Evolutionary conservation across 2,329 filamentous ascomycete genomes (phyloP).

Genomic region (Colletotrichum caudatum): DNA sequence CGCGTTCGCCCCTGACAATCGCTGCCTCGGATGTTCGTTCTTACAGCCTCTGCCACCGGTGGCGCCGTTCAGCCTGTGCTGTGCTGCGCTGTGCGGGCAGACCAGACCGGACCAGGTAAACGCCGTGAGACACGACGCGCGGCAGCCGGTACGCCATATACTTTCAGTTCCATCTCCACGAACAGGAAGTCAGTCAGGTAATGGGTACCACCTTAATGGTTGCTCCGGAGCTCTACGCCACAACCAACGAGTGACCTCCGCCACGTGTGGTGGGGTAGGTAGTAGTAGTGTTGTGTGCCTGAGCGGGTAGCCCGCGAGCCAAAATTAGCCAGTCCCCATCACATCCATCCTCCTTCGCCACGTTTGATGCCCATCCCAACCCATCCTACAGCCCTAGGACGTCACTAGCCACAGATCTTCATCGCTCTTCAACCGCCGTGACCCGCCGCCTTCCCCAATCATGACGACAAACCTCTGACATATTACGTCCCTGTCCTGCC

Average conservation of each 20-base stretch:
- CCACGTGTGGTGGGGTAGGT: constrained; percentile 33
- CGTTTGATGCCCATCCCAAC: neutral
- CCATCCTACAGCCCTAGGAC: constrained; percentile 35
- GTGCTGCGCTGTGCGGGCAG: constrained; percentile 3
- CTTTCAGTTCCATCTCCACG: neutral
- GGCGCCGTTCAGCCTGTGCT: no score
- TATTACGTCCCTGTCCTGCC: constrained; percentile 18
- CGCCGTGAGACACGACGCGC: constrained; percentile 39
- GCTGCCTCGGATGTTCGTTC: neutral
- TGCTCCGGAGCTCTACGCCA: neutral
- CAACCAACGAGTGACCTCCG: neutral
- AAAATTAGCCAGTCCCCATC: neutral
- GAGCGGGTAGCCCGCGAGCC: constrained; percentile 18
- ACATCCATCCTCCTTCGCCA: constrained; percentile 15
- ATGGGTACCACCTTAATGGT: neutral
- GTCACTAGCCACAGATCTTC: constrained; percentile 43
- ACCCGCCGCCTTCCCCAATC: constrained; percentile 22
- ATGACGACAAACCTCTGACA: constrained; percentile 32
- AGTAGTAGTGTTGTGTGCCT: constrained; percentile 18
- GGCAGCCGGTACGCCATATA: constrained; percentile 22
- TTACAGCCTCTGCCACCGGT: neutral
- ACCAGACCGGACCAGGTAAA: neutral
- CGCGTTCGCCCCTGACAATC: constrained; percentile 25
- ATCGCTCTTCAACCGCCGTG: constrained; percentile 29
- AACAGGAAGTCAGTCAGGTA: no score